Conservation (phyloP, 1,284 basidiomycete species). For the Irpex sp. region DNA sequence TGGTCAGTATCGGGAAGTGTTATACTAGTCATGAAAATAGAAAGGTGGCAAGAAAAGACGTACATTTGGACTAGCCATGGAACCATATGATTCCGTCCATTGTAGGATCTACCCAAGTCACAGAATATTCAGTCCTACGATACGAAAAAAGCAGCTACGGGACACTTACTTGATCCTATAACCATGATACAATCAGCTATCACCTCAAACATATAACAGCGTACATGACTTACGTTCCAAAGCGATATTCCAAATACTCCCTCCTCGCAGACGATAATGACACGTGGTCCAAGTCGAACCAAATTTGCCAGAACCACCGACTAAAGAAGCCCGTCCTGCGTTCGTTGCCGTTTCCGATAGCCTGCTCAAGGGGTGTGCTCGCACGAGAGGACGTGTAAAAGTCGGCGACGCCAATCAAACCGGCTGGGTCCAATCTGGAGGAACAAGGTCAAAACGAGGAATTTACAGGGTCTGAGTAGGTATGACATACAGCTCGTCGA, state of each 20-base stretch:
- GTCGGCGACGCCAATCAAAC: slow-evolving; percentile 73
- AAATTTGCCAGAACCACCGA: slow-evolving; percentile 81
- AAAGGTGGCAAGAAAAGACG: slow-evolving; percentile 20
- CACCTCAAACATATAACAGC: neutral
- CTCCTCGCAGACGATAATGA: slow-evolving; percentile 66
- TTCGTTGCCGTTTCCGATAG: slow-evolving; percentile 55
- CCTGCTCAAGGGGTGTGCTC: slow-evolving; percentile 45
- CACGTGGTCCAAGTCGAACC: slow-evolving; percentile 82
- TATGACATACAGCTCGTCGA: slow-evolving; percentile 9
- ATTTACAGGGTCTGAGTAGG: too few relatives aligned
- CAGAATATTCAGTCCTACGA: neutral
- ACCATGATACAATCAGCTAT: neutral
- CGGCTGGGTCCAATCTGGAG: slow-evolving; percentile 51
- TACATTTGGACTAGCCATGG: slow-evolving; percentile 67
- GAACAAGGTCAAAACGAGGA: neutral
- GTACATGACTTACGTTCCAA: slow-evolving; percentile 50
- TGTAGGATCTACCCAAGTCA: slow-evolving; percentile 50
- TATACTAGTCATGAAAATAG: slow-evolving; percentile 26
- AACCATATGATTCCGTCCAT: slow-evolving; percentile 72
- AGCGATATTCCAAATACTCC: slow-evolving; percentile 80
- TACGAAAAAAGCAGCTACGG: neutral
- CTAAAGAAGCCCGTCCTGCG: slow-evolving; percentile 60
- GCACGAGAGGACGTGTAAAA: slow-evolving; percentile 74
- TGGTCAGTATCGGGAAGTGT: neutral
- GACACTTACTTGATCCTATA: slow-evolving; percentile 23